phyloP scores from a whole-genome alignment of 1,139 yeast species.

The Lodderomyces metapsilosis region DNA sequence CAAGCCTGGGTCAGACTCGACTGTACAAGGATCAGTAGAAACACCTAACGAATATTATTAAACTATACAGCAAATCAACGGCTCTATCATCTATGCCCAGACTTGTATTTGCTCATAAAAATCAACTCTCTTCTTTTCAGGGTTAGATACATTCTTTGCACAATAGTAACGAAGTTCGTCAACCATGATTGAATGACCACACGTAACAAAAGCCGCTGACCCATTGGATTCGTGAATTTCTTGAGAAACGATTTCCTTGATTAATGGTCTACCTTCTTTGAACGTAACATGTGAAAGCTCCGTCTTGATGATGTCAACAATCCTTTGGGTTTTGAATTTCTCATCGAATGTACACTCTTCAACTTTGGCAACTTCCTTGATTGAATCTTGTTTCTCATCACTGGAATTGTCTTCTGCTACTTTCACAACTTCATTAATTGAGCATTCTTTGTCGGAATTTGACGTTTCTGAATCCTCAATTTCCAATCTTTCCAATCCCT shows the following conservation, averaged over 20 bases:
- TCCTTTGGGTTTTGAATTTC: constrained; percentile 1
- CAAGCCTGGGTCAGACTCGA: too few species aligned
- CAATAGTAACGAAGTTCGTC: constrained; percentile 44
- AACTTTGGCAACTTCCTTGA: constrained; percentile 5
- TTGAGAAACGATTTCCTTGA: constrained; percentile 24
- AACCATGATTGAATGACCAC: constrained; percentile 56
- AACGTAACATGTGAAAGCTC: constrained; percentile 30
- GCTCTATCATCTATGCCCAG: constrained; percentile 35
- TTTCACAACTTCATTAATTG: constrained; percentile 1
- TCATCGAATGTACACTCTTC: constrained; percentile 13
- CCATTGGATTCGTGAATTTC: constrained; percentile 30
- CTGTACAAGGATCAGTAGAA: too few species aligned
- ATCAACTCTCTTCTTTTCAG: constrained; percentile 30
- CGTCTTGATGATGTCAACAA: constrained; percentile 14
- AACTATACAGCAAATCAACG: too few species aligned
- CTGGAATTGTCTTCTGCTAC: constrained; percentile 2
- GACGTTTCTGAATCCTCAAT: constrained; percentile 1
- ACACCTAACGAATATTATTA: too few species aligned
- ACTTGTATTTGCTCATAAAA: constrained; percentile 41
- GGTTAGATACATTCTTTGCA: constrained; percentile 25
- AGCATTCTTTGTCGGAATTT: background rate
- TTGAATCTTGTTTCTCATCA: constrained; percentile 3
- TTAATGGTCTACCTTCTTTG: constrained; percentile 33
- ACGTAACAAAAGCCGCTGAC: constrained; percentile 44
- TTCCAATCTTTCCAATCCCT: constrained; percentile 5